A percentile compares a stretch with the other conserved stretches of the same genome.
Evolutionary conservation across 495 filamentous ascomycete species (phyloP).

Genomic region (Aspergillus sclerotioniger): DNA sequence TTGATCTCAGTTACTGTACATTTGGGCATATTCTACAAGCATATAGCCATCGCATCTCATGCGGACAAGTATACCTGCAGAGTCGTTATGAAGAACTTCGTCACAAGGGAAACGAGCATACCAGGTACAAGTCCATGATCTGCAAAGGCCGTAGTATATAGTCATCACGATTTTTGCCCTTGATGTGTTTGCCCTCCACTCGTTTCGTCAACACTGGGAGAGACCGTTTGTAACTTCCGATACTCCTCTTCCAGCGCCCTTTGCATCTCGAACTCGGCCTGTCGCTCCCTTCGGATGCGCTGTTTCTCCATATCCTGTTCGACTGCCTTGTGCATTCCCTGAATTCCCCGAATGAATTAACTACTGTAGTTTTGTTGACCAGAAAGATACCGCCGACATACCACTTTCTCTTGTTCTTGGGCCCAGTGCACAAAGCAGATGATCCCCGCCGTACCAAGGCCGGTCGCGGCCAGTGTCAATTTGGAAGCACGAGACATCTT

Average conservation of each 20-base stretch:
- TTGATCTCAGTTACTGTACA: conserved; percentile 12
- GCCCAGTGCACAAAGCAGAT: conserved; percentile 85
- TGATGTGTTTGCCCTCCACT: conserved; percentile 19
- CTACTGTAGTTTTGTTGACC: conserved; percentile 8
- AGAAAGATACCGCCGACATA: conserved; percentile 37
- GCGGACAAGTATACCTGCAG: background rate
- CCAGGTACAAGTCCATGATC: background rate
- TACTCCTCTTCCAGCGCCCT: conserved; percentile 82
- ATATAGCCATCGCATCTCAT: background rate
- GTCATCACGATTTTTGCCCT: conserved; percentile 23
- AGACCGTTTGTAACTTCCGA: conserved; percentile 74
- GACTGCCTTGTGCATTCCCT: conserved; percentile 88
- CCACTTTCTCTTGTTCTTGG: conserved; percentile 83
- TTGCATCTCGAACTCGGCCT: conserved; percentile 93
- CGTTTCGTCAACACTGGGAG: conserved; percentile 29
- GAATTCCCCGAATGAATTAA: conserved; percentile 1
- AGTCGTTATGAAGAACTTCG: background rate
- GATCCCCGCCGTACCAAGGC: conserved; percentile 70
- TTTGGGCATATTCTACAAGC: conserved; percentile 20
- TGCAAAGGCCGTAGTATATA: background rate
- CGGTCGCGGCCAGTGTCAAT: conserved; percentile 74
- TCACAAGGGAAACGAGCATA: background rate
- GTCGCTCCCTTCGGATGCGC: conserved; percentile 78
- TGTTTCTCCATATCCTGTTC: conserved; percentile 95
- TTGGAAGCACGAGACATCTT: conserved; percentile 88